These are phyloP conservation scores for Ustilago xerochloae DNA, from an alignment of 1,284 basidiomycete genomes.

Conservation along the genomic window DNA sequence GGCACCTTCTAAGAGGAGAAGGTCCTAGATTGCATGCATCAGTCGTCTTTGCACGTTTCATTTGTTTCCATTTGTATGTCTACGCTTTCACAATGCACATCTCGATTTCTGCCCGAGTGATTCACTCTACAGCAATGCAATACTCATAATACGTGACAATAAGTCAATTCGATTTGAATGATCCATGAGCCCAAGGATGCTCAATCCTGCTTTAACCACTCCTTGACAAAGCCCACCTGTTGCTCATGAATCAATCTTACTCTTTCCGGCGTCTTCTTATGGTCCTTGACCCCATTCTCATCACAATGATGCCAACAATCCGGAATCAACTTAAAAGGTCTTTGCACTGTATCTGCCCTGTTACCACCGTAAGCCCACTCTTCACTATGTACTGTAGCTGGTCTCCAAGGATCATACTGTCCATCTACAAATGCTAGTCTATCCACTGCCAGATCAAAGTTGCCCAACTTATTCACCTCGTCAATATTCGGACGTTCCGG, in stretches of 20 bases:
- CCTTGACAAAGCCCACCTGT: conserved; percentile 81
- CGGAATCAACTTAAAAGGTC: conserved; percentile 89
- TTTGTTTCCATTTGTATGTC: not conserved
- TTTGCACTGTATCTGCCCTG: conserved; percentile 77
- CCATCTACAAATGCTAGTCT: conserved; percentile 87
- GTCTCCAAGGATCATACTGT: conserved; percentile 86
- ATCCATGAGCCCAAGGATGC: too few species aligned
- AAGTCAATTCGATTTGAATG: not conserved
- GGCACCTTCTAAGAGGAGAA: conserved; percentile 39
- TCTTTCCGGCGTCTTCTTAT: conserved; percentile 76
- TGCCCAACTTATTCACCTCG: conserved; percentile 75
- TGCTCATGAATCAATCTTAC: conserved; percentile 84
- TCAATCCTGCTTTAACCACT: conserved; percentile 78
- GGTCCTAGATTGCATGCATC: conserved; percentile 4
- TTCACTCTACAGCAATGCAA: not conserved
- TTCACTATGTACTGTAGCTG: conserved; percentile 83
- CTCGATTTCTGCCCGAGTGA: not conserved
- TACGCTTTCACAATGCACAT: not conserved
- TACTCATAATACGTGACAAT: not conserved
- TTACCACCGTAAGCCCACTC: conserved; percentile 74
- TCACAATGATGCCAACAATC: conserved; percentile 65
- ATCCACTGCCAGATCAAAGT: conserved; percentile 76
- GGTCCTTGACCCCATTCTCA: conserved; percentile 51
- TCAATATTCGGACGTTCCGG: conserved; percentile 81
- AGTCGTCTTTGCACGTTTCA: not conserved